A percentile compares a stretch with the other conserved stretches of the same genome.
Conservation (phyloP, 2,329 filamentous ascomycete species). For the Bipolaris gigantea region DNA sequence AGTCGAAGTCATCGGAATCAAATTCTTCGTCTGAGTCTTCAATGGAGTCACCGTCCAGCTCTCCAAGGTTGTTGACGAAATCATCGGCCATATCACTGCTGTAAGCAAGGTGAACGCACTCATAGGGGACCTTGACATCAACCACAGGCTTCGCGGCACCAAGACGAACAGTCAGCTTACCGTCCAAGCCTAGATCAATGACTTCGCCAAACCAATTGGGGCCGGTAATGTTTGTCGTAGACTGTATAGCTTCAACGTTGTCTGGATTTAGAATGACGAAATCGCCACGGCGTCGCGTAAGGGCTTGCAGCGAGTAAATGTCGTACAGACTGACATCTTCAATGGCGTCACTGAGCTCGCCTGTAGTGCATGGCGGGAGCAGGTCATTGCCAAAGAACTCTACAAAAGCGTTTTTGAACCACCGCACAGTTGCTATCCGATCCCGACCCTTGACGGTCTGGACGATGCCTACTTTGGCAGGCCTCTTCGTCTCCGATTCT, state of each 20-base stretch:
- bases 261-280: slow-evolving; percentile 54
- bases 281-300: slow-evolving; percentile 56
- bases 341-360: slow-evolving; percentile 44
- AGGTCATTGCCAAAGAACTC: slow-evolving; percentile 43
- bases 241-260: slow-evolving; percentile 15
- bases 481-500: slow-evolving; percentile 42
- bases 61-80: slow-evolving; percentile 24
- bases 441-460: slow-evolving; percentile 59
- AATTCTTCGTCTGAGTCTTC: slow-evolving; percentile 41
- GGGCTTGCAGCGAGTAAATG: slow-evolving; percentile 53
- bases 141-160: slow-evolving; percentile 53
- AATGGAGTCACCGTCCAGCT: slow-evolving; percentile 32
- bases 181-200: slow-evolving; percentile 57
- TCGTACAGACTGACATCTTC: slow-evolving; percentile 64
- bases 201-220: slow-evolving; percentile 61
- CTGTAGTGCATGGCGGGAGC: slow-evolving; percentile 49
- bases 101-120: slow-evolving; percentile 54
- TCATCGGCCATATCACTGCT: slow-evolving; percentile 47
- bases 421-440: slow-evolving; percentile 58
- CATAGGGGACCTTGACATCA: slow-evolving; percentile 54
- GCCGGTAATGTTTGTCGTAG: slow-evolving; percentile 20
- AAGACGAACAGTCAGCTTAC: slow-evolving; percentile 57
- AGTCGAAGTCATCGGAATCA: slow-evolving; percentile 37
- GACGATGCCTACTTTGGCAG: slow-evolving; percentile 58
- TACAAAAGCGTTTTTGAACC: slow-evolving; percentile 50